A percentile compares a stretch with the other conserved stretches of the same genome.
These are phyloP conservation scores for Suillus clintonianus DNA, from an alignment of 768 basidiomycete species.

Conservation along the genomic window DNA sequence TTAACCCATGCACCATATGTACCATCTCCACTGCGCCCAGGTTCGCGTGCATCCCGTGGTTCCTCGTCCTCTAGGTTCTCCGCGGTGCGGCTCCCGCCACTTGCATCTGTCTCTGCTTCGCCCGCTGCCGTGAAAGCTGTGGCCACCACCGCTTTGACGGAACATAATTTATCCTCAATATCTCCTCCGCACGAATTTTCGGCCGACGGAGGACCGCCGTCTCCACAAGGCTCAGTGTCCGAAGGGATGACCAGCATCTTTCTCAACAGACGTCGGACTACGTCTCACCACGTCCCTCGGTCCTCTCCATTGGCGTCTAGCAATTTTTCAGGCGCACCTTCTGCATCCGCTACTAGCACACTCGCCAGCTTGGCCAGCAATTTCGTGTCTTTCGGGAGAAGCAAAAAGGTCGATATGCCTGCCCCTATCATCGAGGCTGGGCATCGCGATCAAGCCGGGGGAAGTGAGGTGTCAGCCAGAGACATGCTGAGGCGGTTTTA, in stretches of 20 bases:
- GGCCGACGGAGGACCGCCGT: slow-evolving; percentile 46
- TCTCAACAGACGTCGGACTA: slow-evolving; percentile 53
- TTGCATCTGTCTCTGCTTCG: slow-evolving; percentile 49
- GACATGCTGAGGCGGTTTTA: slow-evolving; percentile 37
- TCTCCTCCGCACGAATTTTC: slow-evolving; percentile 35
- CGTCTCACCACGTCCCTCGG: slow-evolving; percentile 59
- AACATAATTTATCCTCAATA: slow-evolving; percentile 49
- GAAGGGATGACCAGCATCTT: slow-evolving; percentile 57
- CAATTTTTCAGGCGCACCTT: slow-evolving; percentile 16
- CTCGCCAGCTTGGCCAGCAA: slow-evolving; percentile 61
- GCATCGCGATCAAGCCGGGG: slow-evolving; percentile 20
- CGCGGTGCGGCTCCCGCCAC: slow-evolving; percentile 57
- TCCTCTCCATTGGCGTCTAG: slow-evolving; percentile 45
- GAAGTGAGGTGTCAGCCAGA: slow-evolving; percentile 36
- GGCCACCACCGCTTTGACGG: slow-evolving; percentile 68
- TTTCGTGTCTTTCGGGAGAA: slow-evolving; percentile 66
- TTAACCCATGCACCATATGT: slow-evolving; percentile 35
- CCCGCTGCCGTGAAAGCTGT: slow-evolving; percentile 54
- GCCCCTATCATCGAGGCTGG: slow-evolving; percentile 27
- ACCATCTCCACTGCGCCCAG: slow-evolving; percentile 67
- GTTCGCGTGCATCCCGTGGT: slow-evolving; percentile 68
- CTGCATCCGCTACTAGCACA: slow-evolving; percentile 49
- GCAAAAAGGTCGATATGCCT: slow-evolving; percentile 36
- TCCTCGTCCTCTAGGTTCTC: slow-evolving; percentile 74
- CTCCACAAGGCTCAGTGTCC: slow-evolving; percentile 61